Percentiles rank a stretch among this genome's conserved stretches.
These are phyloP conservation scores for Ceriops zippeliana DNA, from an alignment of 345 rosid genomes.

Conservation along the genomic window DNA sequence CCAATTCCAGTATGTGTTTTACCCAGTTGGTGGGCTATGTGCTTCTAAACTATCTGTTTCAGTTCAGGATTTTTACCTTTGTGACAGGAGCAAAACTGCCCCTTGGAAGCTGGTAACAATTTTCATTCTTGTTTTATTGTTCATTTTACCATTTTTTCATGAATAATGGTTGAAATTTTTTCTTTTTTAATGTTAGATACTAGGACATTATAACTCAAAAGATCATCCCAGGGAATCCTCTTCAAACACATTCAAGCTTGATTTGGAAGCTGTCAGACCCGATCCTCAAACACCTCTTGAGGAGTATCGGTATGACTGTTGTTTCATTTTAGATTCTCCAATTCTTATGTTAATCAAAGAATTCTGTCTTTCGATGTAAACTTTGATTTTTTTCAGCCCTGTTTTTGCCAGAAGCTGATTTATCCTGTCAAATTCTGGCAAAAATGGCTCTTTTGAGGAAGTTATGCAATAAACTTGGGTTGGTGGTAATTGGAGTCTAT, in stretches of 20 bases:
- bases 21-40: constrained; percentile 56
- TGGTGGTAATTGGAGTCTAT: too few species aligned
- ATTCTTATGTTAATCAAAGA: background rate
- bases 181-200: constrained; percentile 47
- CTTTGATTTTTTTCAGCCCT: too few species aligned
- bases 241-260: constrained; percentile 74
- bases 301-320: constrained; percentile 71
- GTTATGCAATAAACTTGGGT: too few species aligned
- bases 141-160: constrained; percentile 12
- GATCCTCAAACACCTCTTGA: constrained; percentile 84
- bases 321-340: constrained; percentile 9
- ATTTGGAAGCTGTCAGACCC: constrained; percentile 85
- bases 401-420: too few species aligned
- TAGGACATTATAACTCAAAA: constrained; percentile 72
- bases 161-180: constrained; percentile 6
- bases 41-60: constrained; percentile 67
- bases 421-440: too few species aligned
- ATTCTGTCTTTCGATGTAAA: background rate
- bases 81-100: constrained; percentile 65
- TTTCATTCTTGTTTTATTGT: background rate
- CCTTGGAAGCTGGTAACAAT: constrained; percentile 77
- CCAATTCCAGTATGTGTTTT: constrained; percentile 54
- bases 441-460: too few species aligned
- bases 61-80: constrained; percentile 66
- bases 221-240: constrained; percentile 85